A percentile compares a stretch with the other conserved stretches of the same genome.
Evolutionary conservation across 1,139 yeast species (phyloP).

Genomic region (Zygosaccharomyces sapae): DNA sequence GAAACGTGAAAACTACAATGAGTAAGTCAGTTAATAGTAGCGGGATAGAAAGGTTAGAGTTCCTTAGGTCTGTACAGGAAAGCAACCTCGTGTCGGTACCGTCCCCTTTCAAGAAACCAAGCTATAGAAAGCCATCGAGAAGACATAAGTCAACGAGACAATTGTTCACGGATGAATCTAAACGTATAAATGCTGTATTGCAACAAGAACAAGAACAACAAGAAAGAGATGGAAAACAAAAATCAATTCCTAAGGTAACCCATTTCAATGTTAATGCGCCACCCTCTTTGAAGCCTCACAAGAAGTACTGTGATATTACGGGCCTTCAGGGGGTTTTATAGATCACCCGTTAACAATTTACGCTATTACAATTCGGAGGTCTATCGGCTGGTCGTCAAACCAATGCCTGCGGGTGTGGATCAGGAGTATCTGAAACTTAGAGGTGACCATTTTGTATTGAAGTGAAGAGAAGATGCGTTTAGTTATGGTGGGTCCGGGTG

Average conservation of each 20-base stretch:
- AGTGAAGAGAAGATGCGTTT: constrained; percentile 33
- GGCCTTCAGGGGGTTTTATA: constrained; percentile 79
- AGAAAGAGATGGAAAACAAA: constrained; percentile 2
- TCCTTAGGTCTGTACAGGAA: constrained; percentile 27
- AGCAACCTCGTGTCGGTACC: constrained; percentile 19
- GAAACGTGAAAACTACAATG: neutral
- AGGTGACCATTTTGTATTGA: constrained; percentile 81
- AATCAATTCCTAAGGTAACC: constrained; percentile 40
- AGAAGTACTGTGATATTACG: constrained; percentile 89
- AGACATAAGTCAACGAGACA: constrained; percentile 78
- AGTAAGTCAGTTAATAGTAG: neutral
- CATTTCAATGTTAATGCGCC: constrained; percentile 73
- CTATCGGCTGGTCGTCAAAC: constrained; percentile 68
- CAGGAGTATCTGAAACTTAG: constrained; percentile 87
- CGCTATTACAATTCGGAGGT: constrained; percentile 82
- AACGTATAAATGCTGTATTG: constrained; percentile 33
- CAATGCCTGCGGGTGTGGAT: constrained; percentile 86
- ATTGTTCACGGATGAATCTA: constrained; percentile 66
- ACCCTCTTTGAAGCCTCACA: constrained; percentile 76
- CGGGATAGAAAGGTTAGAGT: constrained; percentile 24
- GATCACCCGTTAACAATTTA: constrained; percentile 69
- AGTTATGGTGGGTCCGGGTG: constrained; percentile 9
- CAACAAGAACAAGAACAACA: constrained; percentile 11
- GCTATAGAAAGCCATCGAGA: constrained; percentile 48
- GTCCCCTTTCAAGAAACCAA: constrained; percentile 51